A percentile compares a stretch with the other conserved stretches of the same genome.
Conservation (phyloP, 2,329 filamentous ascomycete species). For the Xylaria sp. region DNA sequence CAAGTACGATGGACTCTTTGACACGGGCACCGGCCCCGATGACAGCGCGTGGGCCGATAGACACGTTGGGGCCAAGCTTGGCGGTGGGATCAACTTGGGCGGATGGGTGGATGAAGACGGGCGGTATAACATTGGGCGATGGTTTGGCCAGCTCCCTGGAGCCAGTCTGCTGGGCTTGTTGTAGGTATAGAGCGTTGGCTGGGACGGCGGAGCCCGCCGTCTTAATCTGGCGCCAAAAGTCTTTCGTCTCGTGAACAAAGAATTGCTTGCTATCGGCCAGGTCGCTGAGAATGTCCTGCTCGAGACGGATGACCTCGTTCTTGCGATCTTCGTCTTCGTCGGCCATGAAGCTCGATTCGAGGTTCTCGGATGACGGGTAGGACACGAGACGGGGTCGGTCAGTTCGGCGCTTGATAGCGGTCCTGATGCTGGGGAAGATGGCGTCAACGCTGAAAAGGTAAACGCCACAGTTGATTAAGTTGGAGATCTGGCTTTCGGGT, state of each 20-base stretch:
- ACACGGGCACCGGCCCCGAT: slow-evolving; percentile 89
- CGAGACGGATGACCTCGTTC: slow-evolving; percentile 89
- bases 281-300: slow-evolving; percentile 96
- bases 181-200: slow-evolving; percentile 94
- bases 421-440: slow-evolving; percentile 95
- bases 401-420: slow-evolving; percentile 92
- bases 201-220: slow-evolving; percentile 96
- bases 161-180: slow-evolving; percentile 87
- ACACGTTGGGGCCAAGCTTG: slow-evolving; percentile 96
- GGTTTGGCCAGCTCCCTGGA: slow-evolving; percentile 84
- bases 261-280: slow-evolving; percentile 98
- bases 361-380: slow-evolving; percentile 96
- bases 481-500: slow-evolving; percentile 96
- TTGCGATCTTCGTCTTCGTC: slow-evolving; percentile 79
- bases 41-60: slow-evolving; percentile 86
- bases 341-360: slow-evolving; percentile 72
- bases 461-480: slow-evolving; percentile 98
- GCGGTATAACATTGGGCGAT: slow-evolving; percentile 87
- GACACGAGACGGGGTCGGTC: slow-evolving; percentile 90
- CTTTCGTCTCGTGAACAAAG: slow-evolving; percentile 97
- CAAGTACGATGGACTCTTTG: slow-evolving; percentile 95
- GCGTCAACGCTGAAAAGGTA: slow-evolving; percentile 96
- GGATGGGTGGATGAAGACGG: slow-evolving; percentile 94
- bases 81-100: slow-evolving; percentile 92
- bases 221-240: slow-evolving; percentile 99